These are phyloP conservation scores for Anisodus tanguticus DNA, from an alignment of 257 asterid species.

Conservation along the genomic window DNA sequence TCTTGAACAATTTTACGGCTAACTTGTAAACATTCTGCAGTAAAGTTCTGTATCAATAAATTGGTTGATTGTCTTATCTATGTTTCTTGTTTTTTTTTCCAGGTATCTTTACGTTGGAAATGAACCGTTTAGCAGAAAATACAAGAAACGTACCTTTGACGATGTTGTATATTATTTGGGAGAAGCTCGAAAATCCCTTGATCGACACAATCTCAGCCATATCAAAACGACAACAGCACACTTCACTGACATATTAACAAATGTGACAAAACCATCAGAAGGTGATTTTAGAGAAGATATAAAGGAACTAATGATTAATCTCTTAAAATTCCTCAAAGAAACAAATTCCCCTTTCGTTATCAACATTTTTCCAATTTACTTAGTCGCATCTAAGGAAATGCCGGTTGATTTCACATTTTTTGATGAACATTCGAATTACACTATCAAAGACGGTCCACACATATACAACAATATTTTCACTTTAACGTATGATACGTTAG, in stretches of 20 bases:
- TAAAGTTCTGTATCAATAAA: too few relatives aligned
- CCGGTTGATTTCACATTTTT: constrained; percentile 40
- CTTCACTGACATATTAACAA: neutral
- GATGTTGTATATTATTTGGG: neutral
- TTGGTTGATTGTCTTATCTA: too few relatives aligned
- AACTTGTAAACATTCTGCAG: too few relatives aligned
- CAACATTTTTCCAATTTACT: constrained; percentile 35
- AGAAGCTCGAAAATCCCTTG: neutral
- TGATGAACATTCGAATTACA: constrained; percentile 27
- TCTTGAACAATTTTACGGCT: too few relatives aligned
- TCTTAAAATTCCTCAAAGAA: neutral
- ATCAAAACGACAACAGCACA: constrained; percentile 31
- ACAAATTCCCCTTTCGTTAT: constrained; percentile 30
- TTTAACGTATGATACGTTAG: constrained; percentile 41
- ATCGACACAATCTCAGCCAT: neutral
- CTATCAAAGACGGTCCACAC: constrained; percentile 32
- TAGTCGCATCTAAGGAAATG: rapidly evolving
- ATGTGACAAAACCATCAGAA: constrained; percentile 44
- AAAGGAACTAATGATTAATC: constrained; percentile 9
- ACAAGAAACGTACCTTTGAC: neutral
- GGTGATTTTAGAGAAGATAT: constrained; percentile 43
- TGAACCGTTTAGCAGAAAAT: neutral
- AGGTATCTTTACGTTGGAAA: constrained; percentile 8
- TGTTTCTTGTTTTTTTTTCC: neutral
- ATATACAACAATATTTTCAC: constrained; percentile 45